phyloP scores from a whole-genome alignment of 2,329 filamentous ascomycete genomes.

The Venturia carpophila region DNA sequence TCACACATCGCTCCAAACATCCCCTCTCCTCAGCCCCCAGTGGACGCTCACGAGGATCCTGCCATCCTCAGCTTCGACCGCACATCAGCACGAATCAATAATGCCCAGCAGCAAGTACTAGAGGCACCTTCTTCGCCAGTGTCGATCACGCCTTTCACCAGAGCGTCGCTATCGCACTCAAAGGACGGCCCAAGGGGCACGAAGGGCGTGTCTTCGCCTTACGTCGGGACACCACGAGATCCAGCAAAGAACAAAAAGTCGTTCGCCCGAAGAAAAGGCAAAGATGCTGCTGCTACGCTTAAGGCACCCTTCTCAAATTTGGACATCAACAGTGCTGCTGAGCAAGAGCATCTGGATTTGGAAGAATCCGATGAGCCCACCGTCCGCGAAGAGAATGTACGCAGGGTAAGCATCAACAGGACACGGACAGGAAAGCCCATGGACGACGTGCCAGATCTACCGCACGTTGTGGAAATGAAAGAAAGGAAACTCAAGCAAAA shows the following conservation, averaged over 20 bases:
- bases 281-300: slow-evolving; percentile 32
- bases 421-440: slow-evolving; percentile 35
- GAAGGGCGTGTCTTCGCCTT: not conserved
- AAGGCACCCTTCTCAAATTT: slow-evolving; percentile 35
- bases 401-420: slow-evolving; percentile 33
- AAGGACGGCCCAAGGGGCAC: not conserved
- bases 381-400: slow-evolving; percentile 23
- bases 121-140: slow-evolving; percentile 33
- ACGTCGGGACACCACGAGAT: not conserved
- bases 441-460: slow-evolving; percentile 27
- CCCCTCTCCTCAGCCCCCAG: slow-evolving; percentile 21
- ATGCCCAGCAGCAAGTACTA: slow-evolving; percentile 23
- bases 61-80: slow-evolving; percentile 65
- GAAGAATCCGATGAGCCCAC: slow-evolving; percentile 31
- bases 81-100: slow-evolving; percentile 26
- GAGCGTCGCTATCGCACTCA: not conserved
- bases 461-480: slow-evolving; percentile 20
- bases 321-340: slow-evolving; percentile 33
- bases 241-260: not conserved
- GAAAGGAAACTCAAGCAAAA: slow-evolving; percentile 29
- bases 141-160: not conserved
- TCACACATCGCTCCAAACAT: not conserved
- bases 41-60: slow-evolving; percentile 62
- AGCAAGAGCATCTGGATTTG: slow-evolving; percentile 25
- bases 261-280: slow-evolving; percentile 27